Conservation (phyloP, 208 protist species). For the Vickermania ingenoplastis region DNA sequence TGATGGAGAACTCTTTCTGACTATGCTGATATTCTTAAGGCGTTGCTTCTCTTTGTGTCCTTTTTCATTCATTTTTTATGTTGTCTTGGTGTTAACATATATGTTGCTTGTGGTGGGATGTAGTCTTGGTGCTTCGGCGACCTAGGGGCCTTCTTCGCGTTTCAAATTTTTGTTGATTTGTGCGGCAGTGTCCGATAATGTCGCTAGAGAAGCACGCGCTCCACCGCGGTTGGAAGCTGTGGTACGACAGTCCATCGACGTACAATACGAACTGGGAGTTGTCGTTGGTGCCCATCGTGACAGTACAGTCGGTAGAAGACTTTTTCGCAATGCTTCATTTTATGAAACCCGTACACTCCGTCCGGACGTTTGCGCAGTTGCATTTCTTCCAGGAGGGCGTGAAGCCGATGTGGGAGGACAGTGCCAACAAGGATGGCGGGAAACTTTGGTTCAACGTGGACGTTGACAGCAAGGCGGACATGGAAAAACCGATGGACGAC, state of each 20-base stretch:
- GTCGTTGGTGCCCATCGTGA: slow-evolving; percentile 66
- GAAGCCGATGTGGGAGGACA: slow-evolving; percentile 89
- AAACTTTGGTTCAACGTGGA: slow-evolving; percentile 64
- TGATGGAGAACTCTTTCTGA: no score
- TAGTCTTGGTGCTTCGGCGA: no score
- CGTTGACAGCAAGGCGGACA: slow-evolving; percentile 20
- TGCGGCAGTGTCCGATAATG: no score
- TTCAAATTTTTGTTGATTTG: no score
- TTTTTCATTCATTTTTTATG: no score
- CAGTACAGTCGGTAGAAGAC: slow-evolving; percentile 76
- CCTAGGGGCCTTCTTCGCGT: no score
- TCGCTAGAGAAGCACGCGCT: no score
- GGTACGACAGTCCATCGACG: slow-evolving; percentile 79
- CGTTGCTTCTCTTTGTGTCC: no score
- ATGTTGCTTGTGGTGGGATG: no score
- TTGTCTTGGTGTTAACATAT: no score
- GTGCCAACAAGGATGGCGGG: slow-evolving; percentile 77
- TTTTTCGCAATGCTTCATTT: slow-evolving; percentile 78
- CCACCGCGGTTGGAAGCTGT: slow-evolving; percentile 67
- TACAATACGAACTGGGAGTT: slow-evolving; percentile 73
- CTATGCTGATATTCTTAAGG: no score
- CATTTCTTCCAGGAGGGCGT: slow-evolving; percentile 87
- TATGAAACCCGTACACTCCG: slow-evolving; percentile 75
- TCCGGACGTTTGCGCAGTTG: slow-evolving; percentile 76
- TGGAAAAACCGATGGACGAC: slow-evolving; percentile 40